Percentiles rank a stretch among this genome's conserved stretches.
Conservation (phyloP, 306 rosid species). For the Oemleria cerasiformis region DNA sequence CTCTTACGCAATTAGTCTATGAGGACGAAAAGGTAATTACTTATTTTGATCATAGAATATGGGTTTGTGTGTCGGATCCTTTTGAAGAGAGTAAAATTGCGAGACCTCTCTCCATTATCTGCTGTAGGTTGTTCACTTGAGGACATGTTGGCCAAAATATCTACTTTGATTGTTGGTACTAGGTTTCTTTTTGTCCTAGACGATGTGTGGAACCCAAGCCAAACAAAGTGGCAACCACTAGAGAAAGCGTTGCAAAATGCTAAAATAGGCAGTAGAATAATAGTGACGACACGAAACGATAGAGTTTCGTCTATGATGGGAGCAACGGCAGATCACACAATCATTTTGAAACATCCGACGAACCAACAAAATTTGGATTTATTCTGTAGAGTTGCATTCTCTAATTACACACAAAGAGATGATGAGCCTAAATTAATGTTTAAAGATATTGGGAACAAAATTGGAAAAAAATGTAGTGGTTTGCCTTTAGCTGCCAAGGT, state of each 20-base stretch:
- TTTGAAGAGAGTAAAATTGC: slow-evolving; percentile 3
- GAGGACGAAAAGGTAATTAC: background rate
- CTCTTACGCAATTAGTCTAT: background rate
- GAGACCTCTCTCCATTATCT: background rate
- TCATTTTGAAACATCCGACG: background rate
- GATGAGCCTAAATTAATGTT: background rate
- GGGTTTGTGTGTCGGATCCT: slow-evolving; percentile 8
- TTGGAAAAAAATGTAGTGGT: slow-evolving; percentile 1
- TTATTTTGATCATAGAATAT: background rate
- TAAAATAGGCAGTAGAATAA: background rate
- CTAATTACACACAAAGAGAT: too few species aligned
- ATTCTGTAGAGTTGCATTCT: background rate
- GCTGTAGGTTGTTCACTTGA: too few species aligned
- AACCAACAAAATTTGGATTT: background rate
- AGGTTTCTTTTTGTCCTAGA: slow-evolving; percentile 20
- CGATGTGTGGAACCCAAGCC: slow-evolving; percentile 14
- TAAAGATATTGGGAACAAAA: background rate
- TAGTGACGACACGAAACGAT: slow-evolving; percentile 15
- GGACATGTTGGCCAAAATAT: background rate
- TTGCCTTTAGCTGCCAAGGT: slow-evolving; percentile 6
- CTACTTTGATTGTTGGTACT: background rate
- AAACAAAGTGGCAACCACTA: background rate
- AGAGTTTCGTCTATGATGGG: slow-evolving; percentile 11
- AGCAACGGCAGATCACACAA: background rate
- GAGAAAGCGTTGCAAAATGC: background rate